phyloP scores from a whole-genome alignment of 2,329 filamentous ascomycete genomes.

The Fusarium graminum region DNA sequence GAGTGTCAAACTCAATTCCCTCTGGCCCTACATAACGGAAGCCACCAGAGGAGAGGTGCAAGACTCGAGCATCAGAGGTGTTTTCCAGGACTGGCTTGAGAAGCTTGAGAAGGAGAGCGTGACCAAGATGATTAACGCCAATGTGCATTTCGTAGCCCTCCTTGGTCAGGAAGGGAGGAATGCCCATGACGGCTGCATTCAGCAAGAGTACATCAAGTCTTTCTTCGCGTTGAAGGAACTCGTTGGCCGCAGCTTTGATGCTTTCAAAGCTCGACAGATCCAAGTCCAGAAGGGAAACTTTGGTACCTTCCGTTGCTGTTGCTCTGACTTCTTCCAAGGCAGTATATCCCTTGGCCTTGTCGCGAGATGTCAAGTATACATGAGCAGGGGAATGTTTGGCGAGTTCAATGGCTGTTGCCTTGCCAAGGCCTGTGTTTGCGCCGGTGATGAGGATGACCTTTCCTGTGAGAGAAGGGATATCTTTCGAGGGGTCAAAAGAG shows the following conservation, averaged over 20 bases:
- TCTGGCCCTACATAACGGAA: background rate
- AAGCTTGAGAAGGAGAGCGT: background rate
- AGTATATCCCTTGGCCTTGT: background rate
- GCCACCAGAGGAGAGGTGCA: background rate
- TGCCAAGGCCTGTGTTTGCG: conserved; percentile 7
- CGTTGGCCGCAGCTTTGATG: background rate
- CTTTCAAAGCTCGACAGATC: conserved; percentile 10
- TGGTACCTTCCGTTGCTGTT: accelerated
- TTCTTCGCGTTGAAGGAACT: background rate
- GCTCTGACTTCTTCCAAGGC: accelerated
- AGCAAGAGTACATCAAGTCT: conserved; percentile 15
- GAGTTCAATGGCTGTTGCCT: conserved; percentile 9
- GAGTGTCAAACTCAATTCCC: conserved; percentile 1
- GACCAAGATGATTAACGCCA: conserved; percentile 13
- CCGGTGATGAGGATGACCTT: conserved; percentile 4
- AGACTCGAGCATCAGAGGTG: background rate
- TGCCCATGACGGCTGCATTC: conserved; percentile 12
- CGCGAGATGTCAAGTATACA: background rate
- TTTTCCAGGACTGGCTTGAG: background rate
- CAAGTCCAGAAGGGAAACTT: accelerated
- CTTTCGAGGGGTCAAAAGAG: accelerated
- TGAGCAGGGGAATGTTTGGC: conserved; percentile 8
- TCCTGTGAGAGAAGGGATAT: background rate
- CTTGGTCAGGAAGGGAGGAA: background rate
- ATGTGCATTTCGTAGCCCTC: conserved; percentile 24